Evolutionary conservation across 768 basidiomycete genomes (phyloP).

Genomic region (Psilocybe azurescens): DNA sequence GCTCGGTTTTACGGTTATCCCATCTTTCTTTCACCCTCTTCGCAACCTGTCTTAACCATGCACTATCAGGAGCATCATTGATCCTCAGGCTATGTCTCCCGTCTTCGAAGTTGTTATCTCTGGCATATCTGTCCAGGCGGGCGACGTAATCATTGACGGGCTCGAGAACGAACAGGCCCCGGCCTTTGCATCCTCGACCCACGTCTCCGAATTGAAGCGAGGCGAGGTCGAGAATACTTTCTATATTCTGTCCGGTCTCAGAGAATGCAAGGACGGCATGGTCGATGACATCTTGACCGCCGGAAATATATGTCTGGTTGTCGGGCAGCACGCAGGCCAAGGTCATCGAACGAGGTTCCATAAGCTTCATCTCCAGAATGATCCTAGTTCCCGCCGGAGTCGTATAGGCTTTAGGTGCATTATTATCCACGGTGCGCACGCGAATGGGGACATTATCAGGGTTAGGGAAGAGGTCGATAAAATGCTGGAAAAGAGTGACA

Average conservation of each 20-base stretch:
- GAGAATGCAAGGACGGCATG: constrained; percentile 28
- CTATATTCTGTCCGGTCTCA: constrained; percentile 8
- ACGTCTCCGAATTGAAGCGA: constrained; percentile 30
- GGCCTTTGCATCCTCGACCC: constrained; percentile 26
- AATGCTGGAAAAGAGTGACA: constrained; percentile 24
- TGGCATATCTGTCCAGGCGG: constrained; percentile 21
- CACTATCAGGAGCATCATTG: constrained; percentile 16
- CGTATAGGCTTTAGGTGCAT: constrained; percentile 15
- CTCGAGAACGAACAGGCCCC: constrained; percentile 28
- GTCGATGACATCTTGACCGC: constrained; percentile 5
- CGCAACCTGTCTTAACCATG: constrained; percentile 18
- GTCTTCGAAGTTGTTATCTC: constrained; percentile 19
- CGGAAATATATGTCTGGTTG: constrained; percentile 20
- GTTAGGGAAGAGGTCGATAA: constrained; percentile 27
- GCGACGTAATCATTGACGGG: constrained; percentile 17
- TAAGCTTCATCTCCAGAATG: constrained; percentile 26
- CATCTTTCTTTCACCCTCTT: constrained; percentile 23
- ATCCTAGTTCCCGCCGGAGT: constrained; percentile 14
- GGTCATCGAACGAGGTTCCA: constrained; percentile 14
- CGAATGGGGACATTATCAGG: constrained; percentile 18
- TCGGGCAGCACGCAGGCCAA: constrained; percentile 16
- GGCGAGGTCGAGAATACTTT: constrained; percentile 27
- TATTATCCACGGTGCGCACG: constrained; percentile 21
- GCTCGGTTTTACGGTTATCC: constrained; percentile 21
- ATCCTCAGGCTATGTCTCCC: constrained; percentile 15